Conservation (phyloP, 2,329 filamentous ascomycete genomes). For the Verticillium nonalfalfae region DNA sequence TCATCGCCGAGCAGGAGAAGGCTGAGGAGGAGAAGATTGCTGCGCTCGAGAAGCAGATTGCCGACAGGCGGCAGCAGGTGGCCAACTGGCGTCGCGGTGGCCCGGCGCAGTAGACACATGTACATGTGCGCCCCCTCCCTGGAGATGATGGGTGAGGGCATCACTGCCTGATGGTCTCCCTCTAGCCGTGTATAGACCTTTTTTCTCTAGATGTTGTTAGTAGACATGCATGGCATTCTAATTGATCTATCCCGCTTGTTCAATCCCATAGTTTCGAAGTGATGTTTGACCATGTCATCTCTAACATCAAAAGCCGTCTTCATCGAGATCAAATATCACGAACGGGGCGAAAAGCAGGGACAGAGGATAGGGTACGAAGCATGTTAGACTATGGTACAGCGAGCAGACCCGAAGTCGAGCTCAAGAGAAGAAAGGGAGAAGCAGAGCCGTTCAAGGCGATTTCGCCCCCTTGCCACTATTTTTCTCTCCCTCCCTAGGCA, state of each 20-base stretch:
- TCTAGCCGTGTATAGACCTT: not conserved
- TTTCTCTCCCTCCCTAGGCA: not conserved
- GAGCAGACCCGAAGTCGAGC: conserved; percentile 5
- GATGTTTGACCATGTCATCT: too few species aligned
- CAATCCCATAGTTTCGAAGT: too few species aligned
- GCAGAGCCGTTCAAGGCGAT: not conserved
- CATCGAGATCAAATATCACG: too few species aligned
- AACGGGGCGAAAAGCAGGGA: too few species aligned
- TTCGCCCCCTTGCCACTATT: not conserved
- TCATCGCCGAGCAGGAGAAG: conserved; percentile 45
- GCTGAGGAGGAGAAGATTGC: conserved; percentile 48
- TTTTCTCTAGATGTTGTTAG: conserved; percentile 1
- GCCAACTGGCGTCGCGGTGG: conserved; percentile 34
- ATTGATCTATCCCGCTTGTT: not conserved
- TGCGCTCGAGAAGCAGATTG: conserved; percentile 53
- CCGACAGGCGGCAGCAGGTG: conserved; percentile 41
- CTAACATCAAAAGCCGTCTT: too few species aligned
- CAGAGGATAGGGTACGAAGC: conserved; percentile 1
- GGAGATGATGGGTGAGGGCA: not conserved
- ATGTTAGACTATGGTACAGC: conserved; percentile 12
- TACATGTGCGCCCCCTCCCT: too few species aligned
- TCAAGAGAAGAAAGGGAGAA: not conserved
- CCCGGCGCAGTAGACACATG: conserved; percentile 3
- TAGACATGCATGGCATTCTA: not conserved
- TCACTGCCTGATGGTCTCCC: not conserved